Conservation (phyloP, 805 yeast genomes). For the Kodamaea kaohsiungensis region DNA sequence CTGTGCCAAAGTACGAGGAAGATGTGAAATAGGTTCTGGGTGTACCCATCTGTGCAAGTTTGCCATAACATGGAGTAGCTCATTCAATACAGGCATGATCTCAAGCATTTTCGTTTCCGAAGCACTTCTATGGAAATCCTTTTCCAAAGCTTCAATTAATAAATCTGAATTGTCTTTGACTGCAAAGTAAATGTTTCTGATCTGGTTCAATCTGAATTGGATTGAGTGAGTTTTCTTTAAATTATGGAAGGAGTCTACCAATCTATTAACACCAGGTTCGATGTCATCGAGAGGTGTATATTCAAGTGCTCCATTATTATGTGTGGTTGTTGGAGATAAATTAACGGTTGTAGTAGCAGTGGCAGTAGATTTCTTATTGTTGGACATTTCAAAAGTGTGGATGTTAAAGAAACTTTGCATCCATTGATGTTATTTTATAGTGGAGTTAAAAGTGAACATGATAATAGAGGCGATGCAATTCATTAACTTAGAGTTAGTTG, state of each 20-base stretch:
- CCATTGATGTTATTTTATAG: too few species aligned
- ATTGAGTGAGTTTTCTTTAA: constrained; percentile 50
- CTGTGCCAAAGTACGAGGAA: constrained; percentile 36
- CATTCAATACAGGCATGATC: constrained; percentile 49
- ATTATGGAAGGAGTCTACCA: constrained; percentile 44
- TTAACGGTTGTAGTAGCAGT: not conserved
- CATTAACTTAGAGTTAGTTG: too few species aligned
- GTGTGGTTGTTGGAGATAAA: not conserved
- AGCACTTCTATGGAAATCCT: constrained; percentile 67
- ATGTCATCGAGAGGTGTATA: constrained; percentile 55
- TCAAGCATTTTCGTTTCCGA: constrained; percentile 68
- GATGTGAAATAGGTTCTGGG: constrained; percentile 46
- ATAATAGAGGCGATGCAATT: too few species aligned
- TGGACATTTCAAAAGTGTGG: not conserved
- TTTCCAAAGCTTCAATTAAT: constrained; percentile 55
- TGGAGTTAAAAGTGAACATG: not conserved
- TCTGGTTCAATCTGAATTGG: constrained; percentile 57
- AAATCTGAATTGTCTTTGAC: constrained; percentile 57
- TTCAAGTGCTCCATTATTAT: constrained; percentile 18
- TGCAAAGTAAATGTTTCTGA: constrained; percentile 67
- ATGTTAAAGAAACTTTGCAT: too few species aligned
- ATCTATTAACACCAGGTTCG: constrained; percentile 43
- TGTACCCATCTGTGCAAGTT: constrained; percentile 62
- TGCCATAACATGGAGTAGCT: constrained; percentile 58
- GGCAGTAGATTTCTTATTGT: not conserved